Evolutionary conservation across 441 rosid genomes (phyloP), one percentile per base, ranked within the genome.

Genomic region (Geranium incanum): DNA sequence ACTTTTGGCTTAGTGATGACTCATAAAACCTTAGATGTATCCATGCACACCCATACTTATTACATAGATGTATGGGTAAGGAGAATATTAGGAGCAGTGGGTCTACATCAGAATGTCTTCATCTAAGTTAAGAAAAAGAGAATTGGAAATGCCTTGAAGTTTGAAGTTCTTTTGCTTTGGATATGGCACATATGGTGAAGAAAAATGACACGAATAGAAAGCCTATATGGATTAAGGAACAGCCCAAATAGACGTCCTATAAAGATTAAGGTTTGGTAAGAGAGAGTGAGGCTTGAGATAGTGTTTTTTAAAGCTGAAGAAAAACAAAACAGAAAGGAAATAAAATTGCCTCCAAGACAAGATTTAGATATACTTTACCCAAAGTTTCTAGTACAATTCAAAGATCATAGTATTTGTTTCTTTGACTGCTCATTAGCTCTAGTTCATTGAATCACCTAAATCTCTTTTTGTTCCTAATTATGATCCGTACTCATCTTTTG

Each of bases 341-440:
- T 1, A 28, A 28, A 28, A 66, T 71, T 68, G 67, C 77, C 41
- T 5, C 37, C 66, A 43, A 43, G 50, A 0, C 62, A 72, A 57
- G 63, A 16, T 16, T 57, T 57, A 78, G 71, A 80, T 80, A 80
- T 80, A 73, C 78, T 81, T 84, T 71, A 74, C 75, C 69, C 69
- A 77, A 84, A 82, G 81, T 57, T 57, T 28, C 33, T 5, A 57
- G 23, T 67, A 74, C 73, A 77, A 68, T 78, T 67, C 72, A 74
- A 82, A 74, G 39, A 78, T 71, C 70, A 75, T 70, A 66, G 82
- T 52, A n/a, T 52, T n/a, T 52, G 60, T 52, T 52, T 52, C 15
- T 77, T 80, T 78, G 81, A 84, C 84, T 73, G 80, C 78, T 77
- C 70, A 66, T 71, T 74, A 66, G 19, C 5, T 65, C 76, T 28